Evolutionary conservation across 1,284 basidiomycete species (phyloP).

Genomic region (Ceratobasidium sp.): DNA sequence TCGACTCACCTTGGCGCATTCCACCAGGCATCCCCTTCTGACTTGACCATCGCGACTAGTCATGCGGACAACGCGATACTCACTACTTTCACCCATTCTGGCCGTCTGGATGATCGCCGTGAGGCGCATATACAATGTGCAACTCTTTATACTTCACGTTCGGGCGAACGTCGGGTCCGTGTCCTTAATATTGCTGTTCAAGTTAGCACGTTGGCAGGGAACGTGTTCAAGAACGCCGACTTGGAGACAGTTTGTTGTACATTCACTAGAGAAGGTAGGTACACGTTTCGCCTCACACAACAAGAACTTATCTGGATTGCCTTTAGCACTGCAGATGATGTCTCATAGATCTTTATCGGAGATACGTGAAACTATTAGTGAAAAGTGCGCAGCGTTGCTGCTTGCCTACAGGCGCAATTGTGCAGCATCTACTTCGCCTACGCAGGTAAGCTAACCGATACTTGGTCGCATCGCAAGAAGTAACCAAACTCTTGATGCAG

Average conservation of each 20-base stretch:
- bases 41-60: conserved; percentile 81
- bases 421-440: conserved; percentile 79
- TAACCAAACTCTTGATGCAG: conserved; percentile 52
- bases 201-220: conserved; percentile 79
- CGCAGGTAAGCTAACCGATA: conserved; percentile 66
- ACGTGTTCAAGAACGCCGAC: conserved; percentile 93
- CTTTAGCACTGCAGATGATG: conserved; percentile 74
- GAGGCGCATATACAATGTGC: conserved; percentile 92
- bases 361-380: conserved; percentile 85
- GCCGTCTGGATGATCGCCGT: conserved; percentile 72
- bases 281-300: conserved; percentile 4
- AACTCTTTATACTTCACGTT: conserved; percentile 82
- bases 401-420: conserved; percentile 92
- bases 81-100: conserved; percentile 68
- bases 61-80: conserved; percentile 85
- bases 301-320: neutral
- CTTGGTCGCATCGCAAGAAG: conserved; percentile 12
- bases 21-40: conserved; percentile 56
- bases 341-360: conserved; percentile 68
- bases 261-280: conserved; percentile 79
- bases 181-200: conserved; percentile 85
- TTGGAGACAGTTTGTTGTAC: conserved; percentile 83
- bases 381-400: conserved; percentile 83
- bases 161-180: conserved; percentile 85
- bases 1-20: conserved; percentile 36